Base-by-base conservation (phyloP, 148 eudicot species). In the Nepenthes gracilis region DNA sequence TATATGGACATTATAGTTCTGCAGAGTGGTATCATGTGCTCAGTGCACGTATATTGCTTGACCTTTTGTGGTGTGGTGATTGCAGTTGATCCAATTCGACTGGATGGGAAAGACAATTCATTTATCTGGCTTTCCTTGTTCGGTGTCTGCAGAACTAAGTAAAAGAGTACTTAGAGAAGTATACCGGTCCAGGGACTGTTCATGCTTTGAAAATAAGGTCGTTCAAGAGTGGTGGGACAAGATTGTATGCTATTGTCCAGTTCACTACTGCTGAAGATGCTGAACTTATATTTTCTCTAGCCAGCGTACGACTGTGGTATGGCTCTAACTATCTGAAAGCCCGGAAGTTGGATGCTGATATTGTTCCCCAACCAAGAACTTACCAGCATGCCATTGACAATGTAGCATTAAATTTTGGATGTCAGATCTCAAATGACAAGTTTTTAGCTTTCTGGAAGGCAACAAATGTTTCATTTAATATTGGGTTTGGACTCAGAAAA, bases 41-140 rank as follows among this genome's bases (percentile, higher is more conserved):
- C 23, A 23, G 23, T 40, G 45, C 45, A 40, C 8, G 45, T 4
- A 40, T 40, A 40, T 40, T 40, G 6, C 45, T 8, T 40, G 45
- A 4, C 45, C 8, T 40, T 3, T 3, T 1, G 1, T 40, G 45
- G 8, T 8, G 8, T 40, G 8, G 45, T 3, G 45, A 40, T 40
- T 40, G 45, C 45, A 40, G 45, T 40, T 4, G 8, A 40, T 40
- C 13, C 10, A 49, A 11, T 6, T 49, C 15, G 53, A 49, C 53
- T 49, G 53, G 53, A 79, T 75, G 83, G 68, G 69, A 9, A 79
- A 67, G 70, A 75, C 83, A 52, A 66, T 79, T 59, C 77, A 69
- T 14, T 55, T 79, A 43, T 72, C 75, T 0, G 83, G 83, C 59
- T 79, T 79, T 53, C 83, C 83, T 14, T 63, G 60, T 43, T 32